Evolutionary conservation across 306 rosid species (phyloP).

Genomic region (Lathyrus sativus): DNA sequence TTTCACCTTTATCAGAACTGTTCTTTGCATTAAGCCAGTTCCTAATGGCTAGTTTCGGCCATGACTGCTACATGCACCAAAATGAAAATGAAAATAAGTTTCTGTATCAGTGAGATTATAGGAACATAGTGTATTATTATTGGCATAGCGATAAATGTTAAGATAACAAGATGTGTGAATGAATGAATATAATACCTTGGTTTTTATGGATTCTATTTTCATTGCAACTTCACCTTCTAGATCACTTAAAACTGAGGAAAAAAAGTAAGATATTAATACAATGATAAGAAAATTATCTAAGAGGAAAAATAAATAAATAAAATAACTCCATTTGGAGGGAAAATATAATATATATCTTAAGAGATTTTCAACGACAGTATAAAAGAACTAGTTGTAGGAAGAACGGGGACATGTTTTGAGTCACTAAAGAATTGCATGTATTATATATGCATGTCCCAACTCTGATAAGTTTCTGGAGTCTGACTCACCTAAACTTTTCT

Average conservation of each 20-base stretch:
- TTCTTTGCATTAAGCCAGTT: constrained; percentile 72
- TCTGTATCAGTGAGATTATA: not conserved
- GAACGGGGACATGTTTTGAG: constrained; percentile 57
- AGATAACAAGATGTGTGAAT: not conserved
- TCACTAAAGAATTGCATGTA: not conserved
- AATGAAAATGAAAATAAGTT: not conserved
- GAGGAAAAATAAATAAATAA: not conserved
- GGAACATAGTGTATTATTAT: not conserved
- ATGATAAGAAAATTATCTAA: constrained; percentile 32
- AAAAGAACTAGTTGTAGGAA: constrained; percentile 58
- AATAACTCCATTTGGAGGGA: not conserved
- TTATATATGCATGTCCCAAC: too few species aligned
- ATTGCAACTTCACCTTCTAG: constrained; percentile 47
- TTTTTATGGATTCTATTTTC: constrained; percentile 55
- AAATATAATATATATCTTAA: constrained; percentile 1
- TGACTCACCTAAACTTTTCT: too few species aligned
- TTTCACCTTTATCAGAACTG: constrained; percentile 47
- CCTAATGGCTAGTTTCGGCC: constrained; percentile 61
- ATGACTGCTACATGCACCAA: constrained; percentile 47
- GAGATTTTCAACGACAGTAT: too few species aligned
- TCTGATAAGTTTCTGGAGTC: too few species aligned
- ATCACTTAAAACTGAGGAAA: constrained; percentile 35
- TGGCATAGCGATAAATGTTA: not conserved
- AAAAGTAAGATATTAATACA: constrained; percentile 3
- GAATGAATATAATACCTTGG: constrained; percentile 47